A percentile compares a stretch with the other conserved stretches of the same genome.
These are phyloP conservation scores for Beauveria medogensis DNA, from an alignment of 2,329 filamentous ascomycete genomes.

Conservation along the genomic window DNA sequence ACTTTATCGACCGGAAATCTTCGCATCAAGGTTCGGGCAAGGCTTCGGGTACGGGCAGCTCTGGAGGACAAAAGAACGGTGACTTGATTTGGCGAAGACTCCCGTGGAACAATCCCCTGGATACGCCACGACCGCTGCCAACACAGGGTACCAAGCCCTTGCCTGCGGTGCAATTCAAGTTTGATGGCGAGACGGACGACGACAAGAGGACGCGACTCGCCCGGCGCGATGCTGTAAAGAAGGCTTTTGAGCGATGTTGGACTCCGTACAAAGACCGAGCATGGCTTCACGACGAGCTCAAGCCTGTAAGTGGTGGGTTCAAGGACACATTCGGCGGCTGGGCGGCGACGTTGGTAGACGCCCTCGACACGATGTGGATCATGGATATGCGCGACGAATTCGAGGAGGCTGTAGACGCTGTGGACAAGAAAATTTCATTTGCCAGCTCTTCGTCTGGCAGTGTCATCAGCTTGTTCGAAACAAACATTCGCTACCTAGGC, in stretches of 20 bases:
- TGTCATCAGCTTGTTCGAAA: slow-evolving; percentile 44
- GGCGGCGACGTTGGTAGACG: slow-evolving; percentile 52
- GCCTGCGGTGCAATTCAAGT: slow-evolving; percentile 7
- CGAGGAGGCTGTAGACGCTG: slow-evolving; percentile 40
- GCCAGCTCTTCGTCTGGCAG: slow-evolving; percentile 31
- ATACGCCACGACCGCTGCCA: neutral
- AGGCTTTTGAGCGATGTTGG: slow-evolving; percentile 38
- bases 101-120: slow-evolving; percentile 6
- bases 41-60: neutral
- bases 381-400: slow-evolving; percentile 53
- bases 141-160: neutral
- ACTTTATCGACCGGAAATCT: neutral
- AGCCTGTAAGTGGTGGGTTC: slow-evolving; percentile 37
- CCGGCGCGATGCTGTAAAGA: slow-evolving; percentile 32
- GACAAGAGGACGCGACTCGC: slow-evolving; percentile 23
- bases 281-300: slow-evolving; percentile 45
- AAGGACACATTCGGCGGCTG: slow-evolving; percentile 45
- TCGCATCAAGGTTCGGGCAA: neutral
- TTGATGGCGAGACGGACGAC: slow-evolving; percentile 11
- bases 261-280: slow-evolving; percentile 42
- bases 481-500: slow-evolving; percentile 47
- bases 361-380: slow-evolving; percentile 54
- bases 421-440: slow-evolving; percentile 40
- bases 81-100: slow-evolving; percentile 9
- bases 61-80: neutral